Percentiles rank a stretch among this genome's conserved stretches.
These are phyloP conservation scores for Colletotrichum plurivorum DNA, from an alignment of 2,329 filamentous ascomycete species.

Conservation along the genomic window DNA sequence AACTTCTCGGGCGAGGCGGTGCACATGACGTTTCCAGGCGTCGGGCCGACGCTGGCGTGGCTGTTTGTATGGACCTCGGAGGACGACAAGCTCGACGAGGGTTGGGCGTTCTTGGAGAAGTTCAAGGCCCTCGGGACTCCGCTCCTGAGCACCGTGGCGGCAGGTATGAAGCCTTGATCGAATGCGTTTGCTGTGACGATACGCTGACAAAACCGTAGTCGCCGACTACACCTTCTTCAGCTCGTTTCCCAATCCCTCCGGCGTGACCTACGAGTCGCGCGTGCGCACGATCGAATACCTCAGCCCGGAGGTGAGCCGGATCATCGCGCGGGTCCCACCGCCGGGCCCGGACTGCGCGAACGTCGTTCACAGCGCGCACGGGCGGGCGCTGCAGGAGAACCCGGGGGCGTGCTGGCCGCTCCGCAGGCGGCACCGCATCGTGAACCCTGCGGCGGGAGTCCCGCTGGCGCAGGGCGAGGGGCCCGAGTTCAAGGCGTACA, in stretches of 20 bases:
- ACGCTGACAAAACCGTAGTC: background rate
- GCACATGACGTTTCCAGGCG: constrained; percentile 23
- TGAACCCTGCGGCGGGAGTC: constrained; percentile 42
- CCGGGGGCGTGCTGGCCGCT: constrained; percentile 43
- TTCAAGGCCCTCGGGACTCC: constrained; percentile 29
- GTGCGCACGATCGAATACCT: constrained; percentile 15
- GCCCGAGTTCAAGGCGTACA: constrained; percentile 42
- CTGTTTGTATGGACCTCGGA: constrained; percentile 29
- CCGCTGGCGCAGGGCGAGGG: constrained; percentile 45
- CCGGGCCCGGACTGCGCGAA: constrained; percentile 13
- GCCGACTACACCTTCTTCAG: constrained; percentile 30
- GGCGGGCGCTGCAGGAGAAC: constrained; percentile 18
- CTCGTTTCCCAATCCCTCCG: background rate
- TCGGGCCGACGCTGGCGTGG: constrained; percentile 21
- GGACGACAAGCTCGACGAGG: constrained; percentile 19
- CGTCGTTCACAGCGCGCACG: constrained; percentile 30
- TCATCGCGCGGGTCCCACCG: constrained; percentile 9
- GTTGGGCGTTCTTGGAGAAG: constrained; percentile 28
- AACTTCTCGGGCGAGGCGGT: constrained; percentile 32
- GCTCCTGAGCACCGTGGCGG: constrained; percentile 22
- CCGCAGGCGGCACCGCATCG: constrained; percentile 50
- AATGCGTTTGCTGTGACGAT: background rate
- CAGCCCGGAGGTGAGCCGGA: background rate
- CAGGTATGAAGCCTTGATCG: background rate
- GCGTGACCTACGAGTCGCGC: constrained; percentile 8